Conservation (phyloP, 2,329 filamentous ascomycete species). For the Fusarium humuli region DNA sequence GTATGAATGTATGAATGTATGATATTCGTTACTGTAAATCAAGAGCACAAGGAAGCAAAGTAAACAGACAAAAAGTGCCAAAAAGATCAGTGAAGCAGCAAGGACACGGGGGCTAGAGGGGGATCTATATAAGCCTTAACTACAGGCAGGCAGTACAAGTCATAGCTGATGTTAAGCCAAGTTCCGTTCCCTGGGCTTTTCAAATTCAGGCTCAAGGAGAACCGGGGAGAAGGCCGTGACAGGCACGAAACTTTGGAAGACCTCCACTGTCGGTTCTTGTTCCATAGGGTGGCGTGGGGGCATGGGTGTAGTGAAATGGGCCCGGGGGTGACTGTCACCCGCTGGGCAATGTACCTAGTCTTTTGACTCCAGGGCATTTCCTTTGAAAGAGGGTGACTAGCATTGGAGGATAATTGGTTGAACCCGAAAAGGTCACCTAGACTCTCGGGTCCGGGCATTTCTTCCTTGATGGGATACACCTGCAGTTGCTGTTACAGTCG, state of each 20-base stretch:
- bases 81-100: constrained; percentile 20
- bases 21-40: constrained; percentile 4
- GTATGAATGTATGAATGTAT: background rate
- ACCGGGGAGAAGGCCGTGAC: constrained; percentile 46
- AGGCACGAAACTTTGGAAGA: constrained; percentile 27
- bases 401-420: constrained; percentile 10
- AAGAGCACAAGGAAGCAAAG: background rate
- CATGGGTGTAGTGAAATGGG: constrained; percentile 38
- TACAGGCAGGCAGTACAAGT: constrained; percentile 39
- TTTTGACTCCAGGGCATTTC: constrained; percentile 9
- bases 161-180: constrained; percentile 21
- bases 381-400: constrained; percentile 7
- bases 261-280: constrained; percentile 33
- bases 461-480: constrained; percentile 2
- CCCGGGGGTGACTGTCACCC: constrained; percentile 34
- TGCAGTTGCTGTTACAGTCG: background rate
- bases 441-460: constrained; percentile 1
- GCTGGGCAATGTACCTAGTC: constrained; percentile 3
- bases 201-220: constrained; percentile 42
- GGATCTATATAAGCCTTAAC: constrained; percentile 45
- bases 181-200: background rate
- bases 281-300: constrained; percentile 40
- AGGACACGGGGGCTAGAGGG: constrained; percentile 27
- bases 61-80: constrained; percentile 20
- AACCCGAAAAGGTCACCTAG: constrained; percentile 4